Percentiles rank a stretch among this genome's conserved stretches.
Conservation (phyloP, 1,284 basidiomycete species). For the Nidula niveotomentosa region DNA sequence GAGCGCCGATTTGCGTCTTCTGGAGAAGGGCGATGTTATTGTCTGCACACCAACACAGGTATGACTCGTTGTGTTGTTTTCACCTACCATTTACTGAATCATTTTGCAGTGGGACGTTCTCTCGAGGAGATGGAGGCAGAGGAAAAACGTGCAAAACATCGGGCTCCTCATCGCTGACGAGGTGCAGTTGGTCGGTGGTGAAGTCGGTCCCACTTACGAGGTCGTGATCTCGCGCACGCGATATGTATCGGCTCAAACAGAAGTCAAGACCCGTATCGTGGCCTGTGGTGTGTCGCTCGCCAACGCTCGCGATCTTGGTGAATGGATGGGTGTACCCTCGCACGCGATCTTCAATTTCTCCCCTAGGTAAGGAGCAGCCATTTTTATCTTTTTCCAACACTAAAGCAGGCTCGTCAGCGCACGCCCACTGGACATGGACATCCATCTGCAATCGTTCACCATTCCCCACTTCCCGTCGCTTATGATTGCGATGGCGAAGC, state of each 20-base stretch:
- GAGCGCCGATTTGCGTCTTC: slow-evolving; percentile 87
- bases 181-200: slow-evolving; percentile 90
- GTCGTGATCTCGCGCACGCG: slow-evolving; percentile 93
- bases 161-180: slow-evolving; percentile 95
- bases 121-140: slow-evolving; percentile 94
- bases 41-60: slow-evolving; percentile 90
- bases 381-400: neutral
- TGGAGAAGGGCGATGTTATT: slow-evolving; percentile 92
- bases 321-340: slow-evolving; percentile 95
- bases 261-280: slow-evolving; percentile 88
- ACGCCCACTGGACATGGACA: slow-evolving; percentile 94
- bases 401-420: slow-evolving; percentile 51
- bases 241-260: slow-evolving; percentile 95
- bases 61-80: slow-evolving; percentile 16
- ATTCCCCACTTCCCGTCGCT: slow-evolving; percentile 97
- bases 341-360: slow-evolving; percentile 99
- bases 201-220: slow-evolving; percentile 95
- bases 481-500: slow-evolving; percentile 99
- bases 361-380: slow-evolving; percentile 58
- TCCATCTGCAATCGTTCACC: slow-evolving; percentile 94
- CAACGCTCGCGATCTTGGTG: slow-evolving; percentile 95
- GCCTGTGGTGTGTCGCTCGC: slow-evolving; percentile 94
- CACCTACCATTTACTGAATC: slow-evolving; percentile 9
- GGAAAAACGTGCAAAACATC: slow-evolving; percentile 95
- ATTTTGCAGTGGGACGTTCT: slow-evolving; percentile 87